Percentiles rank a stretch among this genome's conserved stretches.
Conservation (phyloP, 139 green algal genomes). For the Chlamydomonas sp. region DNA sequence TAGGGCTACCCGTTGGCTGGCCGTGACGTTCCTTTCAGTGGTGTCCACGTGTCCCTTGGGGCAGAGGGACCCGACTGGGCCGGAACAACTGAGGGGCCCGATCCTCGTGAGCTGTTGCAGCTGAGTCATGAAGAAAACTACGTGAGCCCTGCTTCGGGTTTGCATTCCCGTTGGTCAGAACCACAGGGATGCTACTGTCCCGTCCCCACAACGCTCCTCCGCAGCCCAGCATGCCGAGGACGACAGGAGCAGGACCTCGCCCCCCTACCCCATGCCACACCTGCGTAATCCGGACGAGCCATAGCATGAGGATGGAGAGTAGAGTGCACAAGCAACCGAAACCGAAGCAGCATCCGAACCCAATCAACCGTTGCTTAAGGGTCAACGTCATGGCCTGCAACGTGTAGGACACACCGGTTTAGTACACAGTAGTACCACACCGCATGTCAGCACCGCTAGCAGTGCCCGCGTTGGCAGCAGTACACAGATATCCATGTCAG, state of each 20-base stretch:
- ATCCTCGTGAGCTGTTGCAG: too few relatives aligned
- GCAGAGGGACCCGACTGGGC: too few relatives aligned
- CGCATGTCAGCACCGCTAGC: background rate
- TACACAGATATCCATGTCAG: background rate
- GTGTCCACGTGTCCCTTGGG: background rate
- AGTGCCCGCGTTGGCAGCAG: background rate
- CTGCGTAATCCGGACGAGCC: background rate
- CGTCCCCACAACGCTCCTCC: too few relatives aligned
- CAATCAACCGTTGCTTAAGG: conserved; percentile 11
- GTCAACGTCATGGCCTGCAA: background rate
- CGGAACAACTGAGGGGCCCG: too few relatives aligned
- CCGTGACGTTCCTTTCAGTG: background rate
- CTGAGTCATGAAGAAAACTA: too few relatives aligned
- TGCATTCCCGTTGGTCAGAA: too few relatives aligned
- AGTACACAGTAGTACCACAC: background rate
- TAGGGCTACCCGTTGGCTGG: background rate
- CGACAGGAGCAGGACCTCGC: background rate
- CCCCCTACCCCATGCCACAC: background rate
- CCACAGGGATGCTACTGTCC: too few relatives aligned
- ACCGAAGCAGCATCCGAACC: conserved; percentile 17
- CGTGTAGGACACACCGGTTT: background rate
- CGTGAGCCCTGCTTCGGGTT: too few relatives aligned
- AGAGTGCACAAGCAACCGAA: conserved; percentile 8
- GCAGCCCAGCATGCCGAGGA: background rate
- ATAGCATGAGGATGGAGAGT: conserved; percentile 30